phyloP scores from a whole-genome alignment of 768 basidiomycete species.

The Hypsizygus marmoreus region DNA sequence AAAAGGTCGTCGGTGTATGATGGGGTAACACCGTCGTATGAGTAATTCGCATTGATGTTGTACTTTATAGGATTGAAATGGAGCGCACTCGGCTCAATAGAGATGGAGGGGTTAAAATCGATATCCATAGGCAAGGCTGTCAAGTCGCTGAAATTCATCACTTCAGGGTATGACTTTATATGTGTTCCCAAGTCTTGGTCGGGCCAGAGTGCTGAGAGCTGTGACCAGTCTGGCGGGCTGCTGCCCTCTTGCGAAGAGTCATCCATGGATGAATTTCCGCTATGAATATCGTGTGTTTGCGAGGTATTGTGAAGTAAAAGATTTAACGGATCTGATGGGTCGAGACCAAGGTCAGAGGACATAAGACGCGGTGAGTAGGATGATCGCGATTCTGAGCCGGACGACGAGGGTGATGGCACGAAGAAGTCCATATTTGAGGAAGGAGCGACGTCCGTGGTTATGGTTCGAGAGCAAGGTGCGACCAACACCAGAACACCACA shows the following conservation, averaged over 20 bases:
- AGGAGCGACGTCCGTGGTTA: background rate
- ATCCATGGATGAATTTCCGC: conserved; percentile 35
- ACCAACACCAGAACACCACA: background rate
- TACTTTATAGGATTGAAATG: conserved; percentile 45
- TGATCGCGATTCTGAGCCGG: conserved; percentile 15
- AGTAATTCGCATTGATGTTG: conserved; percentile 25
- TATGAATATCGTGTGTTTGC: conserved; percentile 27
- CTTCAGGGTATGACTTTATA: conserved; percentile 38
- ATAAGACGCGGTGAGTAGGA: conserved; percentile 26
- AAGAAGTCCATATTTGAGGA: conserved; percentile 10
- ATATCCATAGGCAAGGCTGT: conserved; percentile 52
- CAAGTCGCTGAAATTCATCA: conserved; percentile 45
- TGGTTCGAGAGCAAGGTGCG: conserved; percentile 5
- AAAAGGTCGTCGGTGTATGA: conserved; percentile 23
- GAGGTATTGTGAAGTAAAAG: conserved; percentile 53
- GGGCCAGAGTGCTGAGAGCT: conserved; percentile 52
- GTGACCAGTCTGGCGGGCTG: conserved; percentile 54
- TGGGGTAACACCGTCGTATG: conserved; percentile 26
- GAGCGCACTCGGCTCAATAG: conserved; percentile 65
- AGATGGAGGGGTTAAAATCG: conserved; percentile 59
- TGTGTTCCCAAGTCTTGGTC: conserved; percentile 29
- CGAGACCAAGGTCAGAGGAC: conserved; percentile 48
- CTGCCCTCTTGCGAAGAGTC: conserved; percentile 28
- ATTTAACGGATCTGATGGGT: conserved; percentile 60
- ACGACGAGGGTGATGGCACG: conserved; percentile 20